Evolutionary conservation across 768 basidiomycete genomes (phyloP).

Genomic region (Lactifluus volemus): DNA sequence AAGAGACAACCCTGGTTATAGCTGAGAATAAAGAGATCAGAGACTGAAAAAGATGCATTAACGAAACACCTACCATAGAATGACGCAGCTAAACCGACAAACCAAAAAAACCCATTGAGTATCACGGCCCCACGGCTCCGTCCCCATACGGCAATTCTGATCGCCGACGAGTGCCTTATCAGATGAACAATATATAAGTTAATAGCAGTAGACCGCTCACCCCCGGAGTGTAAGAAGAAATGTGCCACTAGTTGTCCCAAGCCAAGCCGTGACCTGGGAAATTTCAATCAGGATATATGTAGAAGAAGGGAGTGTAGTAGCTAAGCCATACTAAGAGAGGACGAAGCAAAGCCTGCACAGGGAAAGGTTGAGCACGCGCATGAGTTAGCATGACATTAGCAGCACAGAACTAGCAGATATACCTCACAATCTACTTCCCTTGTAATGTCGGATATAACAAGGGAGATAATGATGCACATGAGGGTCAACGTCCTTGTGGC

Average conservation of each 20-base stretch:
- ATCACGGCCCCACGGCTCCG: neutral
- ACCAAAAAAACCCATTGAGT: neutral
- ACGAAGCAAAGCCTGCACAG: conserved; percentile 7
- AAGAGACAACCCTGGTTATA: neutral
- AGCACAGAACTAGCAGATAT: neutral
- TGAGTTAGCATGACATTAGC: neutral
- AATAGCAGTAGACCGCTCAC: neutral
- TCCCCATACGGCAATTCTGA: conserved; percentile 13
- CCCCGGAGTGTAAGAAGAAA: conserved; percentile 14
- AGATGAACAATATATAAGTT: neutral
- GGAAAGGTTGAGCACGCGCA: neutral
- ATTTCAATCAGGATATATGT: neutral
- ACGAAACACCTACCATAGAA: neutral
- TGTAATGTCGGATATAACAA: conserved; percentile 2
- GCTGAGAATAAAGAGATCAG: neutral
- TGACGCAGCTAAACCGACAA: neutral
- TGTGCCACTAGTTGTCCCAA: neutral
- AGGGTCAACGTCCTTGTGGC: neutral
- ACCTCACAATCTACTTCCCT: neutral
- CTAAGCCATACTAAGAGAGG: neutral
- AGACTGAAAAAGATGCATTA: neutral
- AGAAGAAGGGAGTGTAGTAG: neutral
- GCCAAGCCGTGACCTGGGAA: conserved; percentile 6
- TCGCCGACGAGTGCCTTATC: neutral
- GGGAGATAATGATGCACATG: neutral